Percentiles rank a stretch among this genome's conserved stretches.
Evolutionary conservation across 345 rosid genomes (phyloP).

Genomic region (Xanthoceras sorbifolium): DNA sequence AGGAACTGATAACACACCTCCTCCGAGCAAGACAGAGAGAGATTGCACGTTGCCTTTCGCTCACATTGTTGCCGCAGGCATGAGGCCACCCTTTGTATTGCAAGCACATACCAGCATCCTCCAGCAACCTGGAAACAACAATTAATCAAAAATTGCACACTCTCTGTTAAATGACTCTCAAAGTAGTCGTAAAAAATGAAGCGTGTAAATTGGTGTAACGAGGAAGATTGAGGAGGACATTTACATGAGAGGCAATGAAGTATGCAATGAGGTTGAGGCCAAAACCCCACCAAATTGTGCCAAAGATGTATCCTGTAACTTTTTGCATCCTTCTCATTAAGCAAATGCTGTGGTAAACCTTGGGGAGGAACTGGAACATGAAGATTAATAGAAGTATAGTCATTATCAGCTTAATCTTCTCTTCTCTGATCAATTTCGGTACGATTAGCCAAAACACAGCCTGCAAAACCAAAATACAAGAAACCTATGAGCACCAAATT

Average conservation of each 20-base stretch:
- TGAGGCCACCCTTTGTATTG: slow-evolving; percentile 42
- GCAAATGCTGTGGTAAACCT: slow-evolving; percentile 50
- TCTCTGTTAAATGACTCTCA: not conserved
- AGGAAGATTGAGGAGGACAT: not conserved
- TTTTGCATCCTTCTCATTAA: slow-evolving; percentile 54
- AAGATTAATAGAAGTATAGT: slow-evolving; percentile 32
- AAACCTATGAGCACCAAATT: not conserved
- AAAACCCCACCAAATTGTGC: slow-evolving; percentile 66
- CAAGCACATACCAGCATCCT: slow-evolving; percentile 70
- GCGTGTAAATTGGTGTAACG: not conserved
- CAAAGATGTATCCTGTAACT: slow-evolving; percentile 63
- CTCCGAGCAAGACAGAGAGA: slow-evolving; percentile 42
- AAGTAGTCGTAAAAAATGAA: no score
- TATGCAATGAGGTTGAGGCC: slow-evolving; percentile 56
- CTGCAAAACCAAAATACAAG: slow-evolving; percentile 24
- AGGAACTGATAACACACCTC: slow-evolving; percentile 46
- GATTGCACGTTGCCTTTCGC: slow-evolving; percentile 31
- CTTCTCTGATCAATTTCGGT: slow-evolving; percentile 42
- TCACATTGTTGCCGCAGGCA: slow-evolving; percentile 51
- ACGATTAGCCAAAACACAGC: slow-evolving; percentile 42
- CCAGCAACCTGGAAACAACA: slow-evolving; percentile 48
- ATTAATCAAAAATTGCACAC: not conserved
- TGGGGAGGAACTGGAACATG: slow-evolving; percentile 55
- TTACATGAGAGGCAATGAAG: slow-evolving; percentile 60
- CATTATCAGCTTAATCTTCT: slow-evolving; percentile 37